These are phyloP conservation scores for Lodderomyces jiufengensis DNA, from an alignment of 1,139 yeast species.

Conservation along the genomic window DNA sequence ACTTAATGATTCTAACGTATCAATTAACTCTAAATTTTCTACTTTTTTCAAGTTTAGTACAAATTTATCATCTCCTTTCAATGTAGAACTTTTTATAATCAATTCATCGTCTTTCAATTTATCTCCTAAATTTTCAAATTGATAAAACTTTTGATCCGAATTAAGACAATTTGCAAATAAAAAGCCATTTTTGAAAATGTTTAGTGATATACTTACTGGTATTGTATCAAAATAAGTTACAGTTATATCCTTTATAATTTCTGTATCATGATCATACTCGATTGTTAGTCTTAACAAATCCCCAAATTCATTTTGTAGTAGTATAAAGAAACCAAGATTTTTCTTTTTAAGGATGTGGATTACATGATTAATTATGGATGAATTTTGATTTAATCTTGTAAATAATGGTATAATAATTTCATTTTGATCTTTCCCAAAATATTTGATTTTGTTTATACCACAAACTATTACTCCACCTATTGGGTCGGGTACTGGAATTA, in stretches of 20 bases:
- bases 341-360: conserved; percentile 60
- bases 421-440: conserved; percentile 18
- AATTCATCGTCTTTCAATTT: conserved; percentile 29
- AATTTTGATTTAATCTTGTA: conserved; percentile 25
- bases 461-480: conserved; percentile 41
- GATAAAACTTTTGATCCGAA: conserved; percentile 65
- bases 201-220: conserved; percentile 51
- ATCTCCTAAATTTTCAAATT: conserved; percentile 71
- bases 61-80: neutral
- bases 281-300: conserved; percentile 72
- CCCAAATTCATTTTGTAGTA: conserved; percentile 69
- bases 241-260: conserved; percentile 34
- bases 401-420: conserved; percentile 41
- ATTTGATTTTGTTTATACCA: conserved; percentile 28
- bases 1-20: conserved; percentile 48
- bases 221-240: conserved; percentile 70
- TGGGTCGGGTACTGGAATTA: conserved; percentile 33
- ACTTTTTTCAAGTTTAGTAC: conserved; percentile 28
- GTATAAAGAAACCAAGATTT: conserved; percentile 52
- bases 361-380: conserved; percentile 51
- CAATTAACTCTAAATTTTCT: conserved; percentile 59
- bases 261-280: conserved; percentile 34
- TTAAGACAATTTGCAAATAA: conserved; percentile 63
- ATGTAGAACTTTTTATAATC: conserved; percentile 8
- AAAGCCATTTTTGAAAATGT: conserved; percentile 72